Conservation (phyloP, 345 rosid species). For the Jatropha curcas region DNA sequence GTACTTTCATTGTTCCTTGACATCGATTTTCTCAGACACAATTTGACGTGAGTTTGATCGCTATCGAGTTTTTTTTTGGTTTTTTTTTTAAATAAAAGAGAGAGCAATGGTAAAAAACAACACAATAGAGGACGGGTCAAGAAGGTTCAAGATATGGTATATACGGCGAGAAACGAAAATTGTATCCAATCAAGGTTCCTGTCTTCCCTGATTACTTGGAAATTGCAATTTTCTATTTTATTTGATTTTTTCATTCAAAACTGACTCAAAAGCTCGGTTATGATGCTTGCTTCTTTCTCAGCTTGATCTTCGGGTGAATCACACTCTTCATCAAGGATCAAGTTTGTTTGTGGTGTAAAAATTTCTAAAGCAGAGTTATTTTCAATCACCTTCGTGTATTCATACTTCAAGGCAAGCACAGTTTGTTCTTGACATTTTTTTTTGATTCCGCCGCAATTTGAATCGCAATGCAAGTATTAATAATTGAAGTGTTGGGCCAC, state of each 20-base stretch:
- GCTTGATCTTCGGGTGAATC: constrained; percentile 97
- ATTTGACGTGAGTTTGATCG: constrained; percentile 80
- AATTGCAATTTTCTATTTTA: background rate
- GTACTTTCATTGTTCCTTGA: background rate
- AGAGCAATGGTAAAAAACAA: no score
- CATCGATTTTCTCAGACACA: constrained; percentile 53
- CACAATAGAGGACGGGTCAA: no score
- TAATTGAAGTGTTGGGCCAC: constrained; percentile 56
- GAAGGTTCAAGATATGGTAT: constrained; percentile 98
- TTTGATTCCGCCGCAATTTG: background rate
- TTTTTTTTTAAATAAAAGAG: no score
- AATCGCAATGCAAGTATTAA: constrained; percentile 2
- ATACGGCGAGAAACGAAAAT: constrained; percentile 89
- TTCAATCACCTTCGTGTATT: background rate
- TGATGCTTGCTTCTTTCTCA: constrained; percentile 37
- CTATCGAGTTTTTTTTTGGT: no score
- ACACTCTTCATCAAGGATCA: constrained; percentile 87
- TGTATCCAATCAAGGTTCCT: constrained; percentile 90
- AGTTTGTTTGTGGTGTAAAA: constrained; percentile 88
- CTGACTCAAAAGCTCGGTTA: background rate
- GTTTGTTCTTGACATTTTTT: no score
- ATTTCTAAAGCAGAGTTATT: background rate
- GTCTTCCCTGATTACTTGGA: constrained; percentile 1
- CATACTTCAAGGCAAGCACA: background rate
- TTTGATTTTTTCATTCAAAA: background rate